A percentile compares a stretch with the other conserved stretches of the same genome.
Conservation (phyloP, 768 basidiomycete species). For the Aureoboletus auriporus region DNA sequence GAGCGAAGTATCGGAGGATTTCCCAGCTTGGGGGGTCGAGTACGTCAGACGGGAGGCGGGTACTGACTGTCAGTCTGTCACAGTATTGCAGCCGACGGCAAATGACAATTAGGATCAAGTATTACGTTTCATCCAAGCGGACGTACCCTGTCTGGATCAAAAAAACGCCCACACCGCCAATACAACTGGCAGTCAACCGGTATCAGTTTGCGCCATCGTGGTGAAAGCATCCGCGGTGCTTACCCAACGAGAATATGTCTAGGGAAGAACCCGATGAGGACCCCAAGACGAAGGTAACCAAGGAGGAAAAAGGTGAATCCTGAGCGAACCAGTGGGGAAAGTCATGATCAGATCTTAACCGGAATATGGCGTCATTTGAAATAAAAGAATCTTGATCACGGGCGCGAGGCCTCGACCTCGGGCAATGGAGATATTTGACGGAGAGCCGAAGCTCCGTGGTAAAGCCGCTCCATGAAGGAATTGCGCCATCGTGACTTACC, state of each 20-base stretch:
- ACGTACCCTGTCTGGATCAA: constrained; percentile 82
- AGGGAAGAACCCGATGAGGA: constrained; percentile 92
- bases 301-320: constrained; percentile 77
- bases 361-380: constrained; percentile 2
- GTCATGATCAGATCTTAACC: constrained; percentile 6
- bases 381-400: constrained; percentile 8
- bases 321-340: constrained; percentile 2
- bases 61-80: constrained; percentile 74
- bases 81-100: not conserved
- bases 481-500: constrained; percentile 39
- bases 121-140: not conserved
- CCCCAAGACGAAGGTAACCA: constrained; percentile 77
- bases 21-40: constrained; percentile 59
- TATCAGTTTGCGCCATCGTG: not conserved
- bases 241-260: constrained; percentile 95
- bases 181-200: constrained; percentile 45
- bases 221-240: constrained; percentile 20
- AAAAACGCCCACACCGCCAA: constrained; percentile 95
- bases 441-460: not conserved
- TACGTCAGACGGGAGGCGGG: constrained; percentile 75
- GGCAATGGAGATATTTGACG: not conserved
- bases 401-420: no score
- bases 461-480: not conserved
- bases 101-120: not conserved
- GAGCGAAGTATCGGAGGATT: constrained; percentile 65